Base-by-base conservation (phyloP, 345 rosid species). In the Syzygium grande region DNA sequence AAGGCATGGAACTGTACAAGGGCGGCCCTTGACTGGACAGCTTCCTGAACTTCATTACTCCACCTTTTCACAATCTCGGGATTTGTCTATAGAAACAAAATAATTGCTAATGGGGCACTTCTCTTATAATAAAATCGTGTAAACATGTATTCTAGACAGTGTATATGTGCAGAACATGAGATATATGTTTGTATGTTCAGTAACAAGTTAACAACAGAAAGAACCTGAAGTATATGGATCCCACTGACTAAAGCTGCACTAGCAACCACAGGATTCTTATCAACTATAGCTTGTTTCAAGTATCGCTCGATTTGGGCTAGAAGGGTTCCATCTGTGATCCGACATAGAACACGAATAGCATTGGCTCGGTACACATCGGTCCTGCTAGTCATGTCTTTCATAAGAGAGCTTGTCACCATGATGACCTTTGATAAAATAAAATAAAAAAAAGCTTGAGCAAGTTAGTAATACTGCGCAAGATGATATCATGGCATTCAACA, bases 171-270 rank as follows among this genome's bases (percentile, higher is more conserved):
- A 29, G 77, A 63, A 63, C 17, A 41, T 19, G 49, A 34, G 49
- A 34, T 34, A 19, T 9, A 73, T 17, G 34, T 61, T n/a, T 19
- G 46, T n/a, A 87, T 14, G n/a, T 16, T 10, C 49, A 29, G 30
- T 6, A 30, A 61, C 68, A 54, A 25, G 30, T 84, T 65, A 77
- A 17, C 15, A 46, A 54, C 15, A 84, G 59, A 38, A 73, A 73
- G 43, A 91, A 98, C 99, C 99, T 94, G 96, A 53, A 98, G 97
- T 88, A 98, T 92, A 91, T 96, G 99, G 91, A 98, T 94, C 85
- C 99, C 99, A 90, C 99, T 98, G 90, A 98, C 98, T 89, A 98
- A 93, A 84, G 99, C 99, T 88, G 99, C 99, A 93, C 99, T 98
- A 61, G 99, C 96, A 88, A 98, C 99, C 87, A 96, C 98, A 6